Evolutionary conservation across 495 filamentous ascomycete species (phyloP), one percentile per base, ranked within the genome.

Genomic region (Tuber melanosporum): DNA sequence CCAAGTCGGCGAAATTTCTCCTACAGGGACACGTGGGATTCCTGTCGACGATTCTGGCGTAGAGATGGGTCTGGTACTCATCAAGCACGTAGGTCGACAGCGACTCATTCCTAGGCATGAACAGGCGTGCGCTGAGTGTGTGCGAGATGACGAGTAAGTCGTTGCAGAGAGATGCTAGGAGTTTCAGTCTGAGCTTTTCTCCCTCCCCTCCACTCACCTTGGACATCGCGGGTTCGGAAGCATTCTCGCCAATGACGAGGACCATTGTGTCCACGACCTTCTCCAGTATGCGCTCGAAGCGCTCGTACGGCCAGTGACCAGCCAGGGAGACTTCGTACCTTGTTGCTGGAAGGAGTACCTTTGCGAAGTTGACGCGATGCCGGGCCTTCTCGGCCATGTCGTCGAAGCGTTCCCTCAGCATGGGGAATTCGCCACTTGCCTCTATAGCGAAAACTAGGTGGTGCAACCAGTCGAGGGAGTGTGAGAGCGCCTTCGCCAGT

Each of bases 401-500:
- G 14, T 81, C 81, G 70, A 83, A 83, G 45, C 83, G 78, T 2
- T 75, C 74, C 43, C 75, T 71, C 0, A 82, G 70, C 14, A 62
- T 69, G 22, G 81, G 78, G n/a, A 81, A 77, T 69, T 83, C 81
- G 32, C 75, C 74, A 41, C 81, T 79, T 7, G 76, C 75, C 46
- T 83, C 82, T 70, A 83, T 83, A 45, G 82, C 82, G 80, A 81
- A 83, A 12, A 83, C 69, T 15, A 83, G 75, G 74, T 83, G 82
- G 73, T 83, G 82, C 10, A 83, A 73, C 82, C 82, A 83, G 71
- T 83, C 82, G 3, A 83, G 81, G 36, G 81, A 80, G 44, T 74
- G 76, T 7, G 82, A 78, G 66, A 83, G 73, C 32, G 79, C 75
- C 44, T 82, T 82, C 10, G 75, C 81, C 10, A 83, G 74, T 1